Evolutionary conservation across 805 yeast species (phyloP).

Genomic region (Ogataea populi-albae): DNA sequence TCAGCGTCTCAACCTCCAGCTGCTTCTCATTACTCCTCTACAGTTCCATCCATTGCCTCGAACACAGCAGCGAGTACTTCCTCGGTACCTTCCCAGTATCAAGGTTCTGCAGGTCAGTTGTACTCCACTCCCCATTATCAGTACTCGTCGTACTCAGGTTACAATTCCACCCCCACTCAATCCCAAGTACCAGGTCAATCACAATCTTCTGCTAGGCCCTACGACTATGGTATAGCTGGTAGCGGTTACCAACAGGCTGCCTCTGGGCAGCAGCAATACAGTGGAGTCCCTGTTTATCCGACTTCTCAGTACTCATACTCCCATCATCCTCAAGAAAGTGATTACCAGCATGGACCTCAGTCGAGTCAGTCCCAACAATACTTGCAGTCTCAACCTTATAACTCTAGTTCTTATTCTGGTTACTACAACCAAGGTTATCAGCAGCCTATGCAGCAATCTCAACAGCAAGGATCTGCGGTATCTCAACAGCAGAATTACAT

Average conservation of each 20-base stretch:
- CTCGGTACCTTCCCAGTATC: conserved; percentile 18
- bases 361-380: conserved; percentile 19
- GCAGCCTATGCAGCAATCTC: conserved; percentile 16
- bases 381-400: conserved; percentile 16
- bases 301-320: conserved; percentile 19
- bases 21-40: conserved; percentile 13
- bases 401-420: conserved; percentile 12
- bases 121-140: conserved; percentile 23
- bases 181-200: no score
- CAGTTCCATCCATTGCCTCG: conserved; percentile 17
- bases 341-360: conserved; percentile 18
- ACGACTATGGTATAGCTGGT: conserved; percentile 16
- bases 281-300: conserved; percentile 15
- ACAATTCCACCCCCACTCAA: conserved; percentile 14
- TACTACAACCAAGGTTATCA: conserved; percentile 19
- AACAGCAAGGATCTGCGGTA: conserved; percentile 11
- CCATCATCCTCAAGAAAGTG: conserved; percentile 21
- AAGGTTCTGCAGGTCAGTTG: no score
- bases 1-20: conserved; percentile 11
- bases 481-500: conserved; percentile 16
- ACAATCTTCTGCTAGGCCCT: conserved; percentile 14
- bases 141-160: conserved; percentile 18
- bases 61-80: conserved; percentile 8
- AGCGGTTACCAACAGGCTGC: conserved; percentile 15
- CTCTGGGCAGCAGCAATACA: conserved; percentile 13